Evolutionary conservation across 2,329 filamentous ascomycete species (phyloP).

Genomic region (Nectriaceae sp.): DNA sequence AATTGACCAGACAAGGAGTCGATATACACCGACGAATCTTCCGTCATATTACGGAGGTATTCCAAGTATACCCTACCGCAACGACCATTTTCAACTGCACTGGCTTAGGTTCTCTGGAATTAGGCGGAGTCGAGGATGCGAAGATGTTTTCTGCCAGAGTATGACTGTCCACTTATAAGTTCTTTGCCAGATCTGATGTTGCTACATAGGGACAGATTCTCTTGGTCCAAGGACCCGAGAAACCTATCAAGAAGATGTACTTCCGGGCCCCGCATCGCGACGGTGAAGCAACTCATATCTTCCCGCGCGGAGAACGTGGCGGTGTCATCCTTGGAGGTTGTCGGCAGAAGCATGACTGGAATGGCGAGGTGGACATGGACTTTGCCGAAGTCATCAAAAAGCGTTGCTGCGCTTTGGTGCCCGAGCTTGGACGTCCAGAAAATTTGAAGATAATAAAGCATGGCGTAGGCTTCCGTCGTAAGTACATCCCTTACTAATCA

Average conservation of each 20-base stretch:
- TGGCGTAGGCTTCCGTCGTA: constrained; percentile 34
- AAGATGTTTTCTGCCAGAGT: constrained; percentile 71
- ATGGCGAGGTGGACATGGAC: constrained; percentile 28
- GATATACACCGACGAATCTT: constrained; percentile 61
- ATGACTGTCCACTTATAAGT: constrained; percentile 8
- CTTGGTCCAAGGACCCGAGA: constrained; percentile 39
- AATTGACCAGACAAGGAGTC: constrained; percentile 69
- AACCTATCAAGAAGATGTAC: constrained; percentile 41
- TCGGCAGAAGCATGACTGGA: constrained; percentile 35
- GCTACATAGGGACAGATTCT: constrained; percentile 31
- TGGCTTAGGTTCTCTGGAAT: constrained; percentile 66
- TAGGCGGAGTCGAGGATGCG: constrained; percentile 75
- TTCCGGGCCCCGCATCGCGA: constrained; percentile 43
- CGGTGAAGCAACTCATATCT: constrained; percentile 45
- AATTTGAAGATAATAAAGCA: constrained; percentile 35
- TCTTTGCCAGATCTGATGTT: not conserved
- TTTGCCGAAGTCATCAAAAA: constrained; percentile 35
- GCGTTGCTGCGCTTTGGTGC: constrained; percentile 35
- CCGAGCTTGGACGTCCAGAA: constrained; percentile 34
- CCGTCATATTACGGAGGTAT: constrained; percentile 68
- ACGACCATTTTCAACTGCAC: constrained; percentile 70
- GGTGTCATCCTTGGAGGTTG: constrained; percentile 37
- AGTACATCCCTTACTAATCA: not conserved
- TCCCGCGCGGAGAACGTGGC: constrained; percentile 40
- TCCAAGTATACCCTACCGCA: constrained; percentile 53